A percentile compares a stretch with the other conserved stretches of the same genome.
Conservation (phyloP, 2,329 filamentous ascomycete species). For the Alternaria arbusti region DNA sequence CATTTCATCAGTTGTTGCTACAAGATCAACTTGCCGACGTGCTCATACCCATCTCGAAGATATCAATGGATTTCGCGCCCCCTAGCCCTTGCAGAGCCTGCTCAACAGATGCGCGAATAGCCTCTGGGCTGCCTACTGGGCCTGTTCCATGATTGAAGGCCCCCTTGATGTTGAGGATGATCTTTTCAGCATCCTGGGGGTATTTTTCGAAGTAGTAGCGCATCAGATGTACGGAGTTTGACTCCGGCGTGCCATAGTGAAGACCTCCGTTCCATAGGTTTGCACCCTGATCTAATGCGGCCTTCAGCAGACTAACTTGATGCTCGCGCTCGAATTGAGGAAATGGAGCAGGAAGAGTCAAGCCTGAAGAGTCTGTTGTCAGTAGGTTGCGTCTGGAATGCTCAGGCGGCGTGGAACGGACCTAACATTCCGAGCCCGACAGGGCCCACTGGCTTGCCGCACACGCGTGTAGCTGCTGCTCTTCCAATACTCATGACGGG, state of each 20-base stretch:
- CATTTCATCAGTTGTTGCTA: background rate
- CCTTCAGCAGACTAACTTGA: conserved; percentile 46
- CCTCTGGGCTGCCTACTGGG: background rate
- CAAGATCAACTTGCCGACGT: background rate
- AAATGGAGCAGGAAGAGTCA: background rate
- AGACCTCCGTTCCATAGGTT: conserved; percentile 55
- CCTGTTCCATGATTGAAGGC: background rate
- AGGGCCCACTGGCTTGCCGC: conserved; percentile 2
- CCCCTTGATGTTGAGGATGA: conserved; percentile 45
- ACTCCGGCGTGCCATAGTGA: conserved; percentile 50
- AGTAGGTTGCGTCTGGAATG: background rate
- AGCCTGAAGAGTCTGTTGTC: background rate
- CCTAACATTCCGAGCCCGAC: conserved; percentile 7
- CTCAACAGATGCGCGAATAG: background rate
- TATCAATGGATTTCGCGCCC: background rate
- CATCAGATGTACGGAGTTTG: conserved; percentile 53
- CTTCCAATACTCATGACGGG: background rate
- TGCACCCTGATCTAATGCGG: conserved; percentile 41
- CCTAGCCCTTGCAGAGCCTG: background rate
- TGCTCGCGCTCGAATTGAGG: conserved; percentile 14
- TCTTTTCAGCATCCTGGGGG: conserved; percentile 53
- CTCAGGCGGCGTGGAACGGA: background rate
- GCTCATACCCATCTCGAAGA: background rate
- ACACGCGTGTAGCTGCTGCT: background rate
- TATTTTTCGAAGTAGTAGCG: conserved; percentile 56